phyloP scores from a whole-genome alignment of 129 eudicot genomes.

The Solidago caesia region DNA sequence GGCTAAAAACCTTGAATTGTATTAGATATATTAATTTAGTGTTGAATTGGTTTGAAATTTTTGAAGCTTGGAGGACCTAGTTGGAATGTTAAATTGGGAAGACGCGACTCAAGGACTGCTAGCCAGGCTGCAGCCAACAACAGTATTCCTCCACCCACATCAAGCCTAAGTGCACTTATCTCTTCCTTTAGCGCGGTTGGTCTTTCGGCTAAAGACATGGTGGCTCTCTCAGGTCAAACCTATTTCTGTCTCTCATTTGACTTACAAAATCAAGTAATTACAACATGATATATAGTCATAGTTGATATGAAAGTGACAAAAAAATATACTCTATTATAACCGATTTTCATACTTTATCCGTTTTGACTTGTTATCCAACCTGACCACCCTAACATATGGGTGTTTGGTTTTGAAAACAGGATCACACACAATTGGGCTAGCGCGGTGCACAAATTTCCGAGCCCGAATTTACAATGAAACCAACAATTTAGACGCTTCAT shows the following conservation, averaged over 20 bases:
- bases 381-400: not conserved
- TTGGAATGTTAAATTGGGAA: slow-evolving; percentile 82
- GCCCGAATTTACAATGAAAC: slow-evolving; percentile 78
- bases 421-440: slow-evolving; percentile 88
- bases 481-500: slow-evolving; percentile 61
- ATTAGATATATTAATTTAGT: not conserved
- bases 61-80: slow-evolving; percentile 84
- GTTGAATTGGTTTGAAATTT: not conserved
- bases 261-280: not conserved
- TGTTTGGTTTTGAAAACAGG: slow-evolving; percentile 31
- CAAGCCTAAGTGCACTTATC: slow-evolving; percentile 56
- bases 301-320: no score
- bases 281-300: not conserved
- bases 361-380: not conserved
- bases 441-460: slow-evolving; percentile 82
- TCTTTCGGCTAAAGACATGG: slow-evolving; percentile 77
- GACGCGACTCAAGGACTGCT: slow-evolving; percentile 84
- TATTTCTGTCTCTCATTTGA: slow-evolving; percentile 9
- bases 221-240: slow-evolving; percentile 63
- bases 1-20: not conserved
- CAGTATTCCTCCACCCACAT: slow-evolving; percentile 76
- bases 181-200: slow-evolving; percentile 62
- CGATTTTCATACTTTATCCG: not conserved
- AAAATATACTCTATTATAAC: no score
- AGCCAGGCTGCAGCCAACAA: slow-evolving; percentile 72